These are phyloP conservation scores for Saccharomycopsis hybrid DNA, from an alignment of 1,139 yeast genomes.

Conservation along the genomic window DNA sequence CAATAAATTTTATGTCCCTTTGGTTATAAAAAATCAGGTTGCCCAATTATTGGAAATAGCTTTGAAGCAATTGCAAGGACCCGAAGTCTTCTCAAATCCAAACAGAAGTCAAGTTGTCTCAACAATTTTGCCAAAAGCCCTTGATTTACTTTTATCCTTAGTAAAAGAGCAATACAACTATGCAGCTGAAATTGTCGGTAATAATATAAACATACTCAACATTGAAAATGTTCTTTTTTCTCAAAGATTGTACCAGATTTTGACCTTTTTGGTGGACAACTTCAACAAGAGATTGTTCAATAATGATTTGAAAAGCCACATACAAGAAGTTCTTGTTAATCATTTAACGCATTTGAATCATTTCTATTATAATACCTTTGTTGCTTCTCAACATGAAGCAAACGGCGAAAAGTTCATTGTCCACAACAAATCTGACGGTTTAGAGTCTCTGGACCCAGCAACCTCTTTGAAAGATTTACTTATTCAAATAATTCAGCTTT, in stretches of 20 bases:
- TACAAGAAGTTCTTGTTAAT: constrained; percentile 5
- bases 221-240: constrained; percentile 13
- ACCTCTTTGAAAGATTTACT: constrained; percentile 28
- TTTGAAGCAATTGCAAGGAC: constrained; percentile 45
- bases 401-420: constrained; percentile 9
- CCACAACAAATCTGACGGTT: constrained; percentile 5
- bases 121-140: constrained; percentile 18
- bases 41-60: constrained; percentile 48
- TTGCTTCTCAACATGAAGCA: constrained; percentile 4
- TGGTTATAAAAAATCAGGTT: constrained; percentile 42
- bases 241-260: constrained; percentile 29
- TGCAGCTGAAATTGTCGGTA: constrained; percentile 5
- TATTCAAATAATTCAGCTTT: constrained; percentile 28
- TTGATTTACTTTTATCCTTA: constrained; percentile 9
- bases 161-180: constrained; percentile 12
- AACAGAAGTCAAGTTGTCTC: constrained; percentile 27
- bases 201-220: constrained; percentile 12
- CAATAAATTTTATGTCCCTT: constrained; percentile 17
- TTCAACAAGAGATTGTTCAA: constrained; percentile 25
- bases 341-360: constrained; percentile 3
- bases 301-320: not conserved
- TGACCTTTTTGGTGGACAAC: constrained; percentile 31
- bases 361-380: constrained; percentile 12
- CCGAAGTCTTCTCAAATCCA: constrained; percentile 39
- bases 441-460: constrained; percentile 20